Percentiles rank a stretch among this genome's conserved stretches.
Evolutionary conservation across 2,329 filamentous ascomycete species (phyloP).

Genomic region (Scytalidium sp.): DNA sequence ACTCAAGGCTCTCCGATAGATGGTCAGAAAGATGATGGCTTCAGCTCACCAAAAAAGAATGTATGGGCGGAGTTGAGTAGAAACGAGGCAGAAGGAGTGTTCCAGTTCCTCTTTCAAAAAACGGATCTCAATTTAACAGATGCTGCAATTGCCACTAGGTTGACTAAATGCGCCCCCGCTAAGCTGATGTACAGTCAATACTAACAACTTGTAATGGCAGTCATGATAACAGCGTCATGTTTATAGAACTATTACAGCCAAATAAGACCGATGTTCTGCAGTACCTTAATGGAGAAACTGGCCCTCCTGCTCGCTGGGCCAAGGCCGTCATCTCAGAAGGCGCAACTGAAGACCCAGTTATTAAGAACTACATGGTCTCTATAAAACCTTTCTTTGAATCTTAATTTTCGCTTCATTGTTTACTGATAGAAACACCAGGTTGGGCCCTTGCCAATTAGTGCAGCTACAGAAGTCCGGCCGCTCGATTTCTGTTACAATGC

Average conservation of each 20-base stretch:
- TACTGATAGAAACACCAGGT: slow-evolving; percentile 3
- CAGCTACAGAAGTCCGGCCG: slow-evolving; percentile 2
- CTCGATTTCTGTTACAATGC: slow-evolving; percentile 11
- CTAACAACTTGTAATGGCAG: not conserved
- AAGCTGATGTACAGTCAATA: not conserved
- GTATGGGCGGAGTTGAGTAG: slow-evolving; percentile 9
- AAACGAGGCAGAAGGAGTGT: slow-evolving; percentile 5
- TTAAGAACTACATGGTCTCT: slow-evolving; percentile 11
- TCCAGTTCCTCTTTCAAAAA: slow-evolving; percentile 6
- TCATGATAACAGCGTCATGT: slow-evolving; percentile 7
- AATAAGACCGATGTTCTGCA: slow-evolving; percentile 16
- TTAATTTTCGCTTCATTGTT: not conserved
- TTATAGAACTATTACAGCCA: slow-evolving; percentile 12
- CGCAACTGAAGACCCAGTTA: not conserved
- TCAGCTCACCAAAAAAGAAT: slow-evolving; percentile 7
- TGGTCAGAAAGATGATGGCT: not conserved
- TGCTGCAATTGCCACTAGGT: slow-evolving; percentile 6
- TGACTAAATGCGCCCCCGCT: not conserved
- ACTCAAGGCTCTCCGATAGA: not conserved
- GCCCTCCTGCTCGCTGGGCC: slow-evolving; percentile 10
- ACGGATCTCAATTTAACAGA: slow-evolving; percentile 10
- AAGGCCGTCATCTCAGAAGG: slow-evolving; percentile 10
- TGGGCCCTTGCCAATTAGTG: slow-evolving; percentile 13
- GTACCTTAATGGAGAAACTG: slow-evolving; percentile 11
- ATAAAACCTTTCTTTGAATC: not conserved